These are phyloP conservation scores for Tulasnella sp. DNA, from an alignment of 768 basidiomycete genomes.

Conservation along the genomic window DNA sequence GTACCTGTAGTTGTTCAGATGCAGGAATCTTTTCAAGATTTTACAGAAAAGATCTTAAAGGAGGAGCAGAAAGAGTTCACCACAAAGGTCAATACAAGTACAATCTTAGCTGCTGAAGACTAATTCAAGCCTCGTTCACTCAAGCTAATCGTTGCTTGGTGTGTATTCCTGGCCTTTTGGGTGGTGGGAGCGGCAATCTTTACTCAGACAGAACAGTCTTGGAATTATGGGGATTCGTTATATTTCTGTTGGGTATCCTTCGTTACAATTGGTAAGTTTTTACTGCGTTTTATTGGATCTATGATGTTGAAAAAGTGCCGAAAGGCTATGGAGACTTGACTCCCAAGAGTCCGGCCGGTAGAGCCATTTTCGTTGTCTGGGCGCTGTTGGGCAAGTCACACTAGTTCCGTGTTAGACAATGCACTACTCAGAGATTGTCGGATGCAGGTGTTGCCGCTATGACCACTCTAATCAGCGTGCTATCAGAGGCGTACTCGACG, in stretches of 20 bases:
- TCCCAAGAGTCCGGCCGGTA: slow-evolving; percentile 52
- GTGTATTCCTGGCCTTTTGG: slow-evolving; percentile 68
- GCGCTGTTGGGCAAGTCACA: slow-evolving; percentile 42
- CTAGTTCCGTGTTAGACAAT: too few species aligned
- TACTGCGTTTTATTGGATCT: too few species aligned
- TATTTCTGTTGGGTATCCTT: slow-evolving; percentile 61
- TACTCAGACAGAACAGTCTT: slow-evolving; percentile 50
- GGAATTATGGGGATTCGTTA: slow-evolving; percentile 47
- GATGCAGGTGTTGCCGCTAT: slow-evolving; percentile 4
- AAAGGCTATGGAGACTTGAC: slow-evolving; percentile 42
- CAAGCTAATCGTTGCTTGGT: slow-evolving; percentile 38
- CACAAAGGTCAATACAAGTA: slow-evolving; percentile 32
- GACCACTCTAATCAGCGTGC: slow-evolving; percentile 30
- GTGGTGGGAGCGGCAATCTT: slow-evolving; percentile 58
- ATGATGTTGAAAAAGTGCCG: too few species aligned
- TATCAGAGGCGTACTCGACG: slow-evolving; percentile 52
- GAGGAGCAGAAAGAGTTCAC: slow-evolving; percentile 40
- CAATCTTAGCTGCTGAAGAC: too few species aligned
- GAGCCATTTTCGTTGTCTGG: slow-evolving; percentile 68
- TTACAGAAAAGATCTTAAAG: slow-evolving; percentile 22
- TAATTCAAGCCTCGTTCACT: background rate
- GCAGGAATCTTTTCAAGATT: slow-evolving; percentile 21
- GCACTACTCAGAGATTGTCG: background rate
- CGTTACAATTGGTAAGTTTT: slow-evolving; percentile 61
- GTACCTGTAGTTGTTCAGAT: too few species aligned